phyloP scores from a whole-genome alignment of 768 basidiomycete genomes.

The Lentinula guzmanii region DNA sequence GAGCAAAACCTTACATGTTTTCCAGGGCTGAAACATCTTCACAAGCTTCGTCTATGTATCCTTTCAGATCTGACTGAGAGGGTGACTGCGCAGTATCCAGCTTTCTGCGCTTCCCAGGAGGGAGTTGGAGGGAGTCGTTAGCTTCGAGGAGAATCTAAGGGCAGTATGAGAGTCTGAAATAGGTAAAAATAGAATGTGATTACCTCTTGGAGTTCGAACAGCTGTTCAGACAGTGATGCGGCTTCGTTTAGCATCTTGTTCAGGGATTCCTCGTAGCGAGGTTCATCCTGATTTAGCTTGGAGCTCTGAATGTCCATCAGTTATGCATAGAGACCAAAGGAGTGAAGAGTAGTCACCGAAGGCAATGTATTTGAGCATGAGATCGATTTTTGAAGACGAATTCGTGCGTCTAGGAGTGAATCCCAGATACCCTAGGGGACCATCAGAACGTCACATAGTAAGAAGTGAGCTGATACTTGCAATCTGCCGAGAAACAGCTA shows the following conservation, averaged over 20 bases:
- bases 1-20: constrained; percentile 34
- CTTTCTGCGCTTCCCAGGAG: constrained; percentile 55
- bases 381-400: constrained; percentile 81
- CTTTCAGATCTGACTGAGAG: constrained; percentile 22
- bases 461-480: constrained; percentile 36
- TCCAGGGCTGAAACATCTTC: constrained; percentile 41
- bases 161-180: not conserved
- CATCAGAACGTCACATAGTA: not conserved
- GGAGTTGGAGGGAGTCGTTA: constrained; percentile 41
- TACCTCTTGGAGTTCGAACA: constrained; percentile 68
- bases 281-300: not conserved
- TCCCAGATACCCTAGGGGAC: constrained; percentile 73
- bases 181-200: constrained; percentile 8
- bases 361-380: constrained; percentile 62
- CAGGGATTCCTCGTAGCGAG: constrained; percentile 39
- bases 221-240: constrained; percentile 53
- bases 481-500: constrained; percentile 77
- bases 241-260: constrained; percentile 57
- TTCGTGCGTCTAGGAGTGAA: constrained; percentile 81
- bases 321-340: constrained; percentile 17
- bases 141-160: constrained; percentile 37
- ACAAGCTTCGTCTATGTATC: constrained; percentile 38
- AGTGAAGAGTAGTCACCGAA: constrained; percentile 27
- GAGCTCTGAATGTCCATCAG: constrained; percentile 28
- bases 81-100: constrained; percentile 19